phyloP scores from a whole-genome alignment of 2,329 filamentous ascomycete genomes.

The Colletotrichum lini region DNA sequence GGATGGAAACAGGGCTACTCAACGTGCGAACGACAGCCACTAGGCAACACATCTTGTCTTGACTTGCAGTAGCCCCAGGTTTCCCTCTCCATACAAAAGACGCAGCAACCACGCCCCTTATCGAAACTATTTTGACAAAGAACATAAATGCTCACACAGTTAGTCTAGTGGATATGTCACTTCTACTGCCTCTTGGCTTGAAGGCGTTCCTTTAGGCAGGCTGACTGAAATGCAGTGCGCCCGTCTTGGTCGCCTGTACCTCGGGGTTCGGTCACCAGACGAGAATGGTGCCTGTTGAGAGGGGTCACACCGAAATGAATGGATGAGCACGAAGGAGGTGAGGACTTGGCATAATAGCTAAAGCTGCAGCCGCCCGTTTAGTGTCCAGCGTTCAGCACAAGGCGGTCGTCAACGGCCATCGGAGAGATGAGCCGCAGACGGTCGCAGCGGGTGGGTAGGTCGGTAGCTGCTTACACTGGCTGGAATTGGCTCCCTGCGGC shows the following conservation, averaged over 20 bases:
- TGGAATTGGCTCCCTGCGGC: neutral
- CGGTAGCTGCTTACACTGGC: neutral
- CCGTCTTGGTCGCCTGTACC: neutral
- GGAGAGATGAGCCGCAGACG: no score
- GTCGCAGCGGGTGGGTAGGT: neutral
- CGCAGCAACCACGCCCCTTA: neutral
- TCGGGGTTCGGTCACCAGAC: constrained; percentile 1
- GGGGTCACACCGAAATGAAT: neutral
- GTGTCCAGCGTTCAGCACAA: neutral
- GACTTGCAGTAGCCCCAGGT: constrained; percentile 24
- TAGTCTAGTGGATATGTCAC: neutral
- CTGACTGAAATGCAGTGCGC: constrained; percentile 1
- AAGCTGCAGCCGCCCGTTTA: neutral
- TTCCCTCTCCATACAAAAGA: neutral
- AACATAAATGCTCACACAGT: neutral
- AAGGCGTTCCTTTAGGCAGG: neutral
- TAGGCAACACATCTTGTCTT: constrained; percentile 16
- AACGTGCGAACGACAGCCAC: constrained; percentile 22
- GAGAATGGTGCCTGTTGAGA: neutral
- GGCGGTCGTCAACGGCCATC: neutral
- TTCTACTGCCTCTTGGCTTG: neutral
- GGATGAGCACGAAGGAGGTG: constrained; percentile 1
- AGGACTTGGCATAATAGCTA: constrained; percentile 3
- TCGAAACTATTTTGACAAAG: neutral
- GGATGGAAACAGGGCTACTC: constrained; percentile 27